Base-by-base conservation (phyloP, 805 yeast species). In the Torulaspora quercuum region DNA sequence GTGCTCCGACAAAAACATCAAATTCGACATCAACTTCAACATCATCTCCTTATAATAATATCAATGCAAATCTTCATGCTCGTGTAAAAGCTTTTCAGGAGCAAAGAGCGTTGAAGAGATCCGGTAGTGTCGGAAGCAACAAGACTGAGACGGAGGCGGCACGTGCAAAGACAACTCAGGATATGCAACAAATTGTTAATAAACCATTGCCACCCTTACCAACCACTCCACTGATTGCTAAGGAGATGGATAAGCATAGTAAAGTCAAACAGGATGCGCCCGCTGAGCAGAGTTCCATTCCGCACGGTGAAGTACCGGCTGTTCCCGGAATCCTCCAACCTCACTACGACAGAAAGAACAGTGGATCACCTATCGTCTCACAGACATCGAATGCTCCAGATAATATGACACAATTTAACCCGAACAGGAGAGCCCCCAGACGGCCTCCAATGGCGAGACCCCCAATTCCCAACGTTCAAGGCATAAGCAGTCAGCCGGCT, bases 71-170 rank as follows among this genome's bases (percentile, higher is more conserved):
- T 45, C 74, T 87, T 25, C 96, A 88, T 59, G 96, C 95, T 1
- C 70, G 92, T 45, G 72, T 89, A 23, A 65, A 83, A 58, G 95
- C 95, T 0, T 84, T 89, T 51, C 96, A 88, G 59, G 87, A 85
- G 46, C 78, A 82, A 53, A 73, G 96, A 48, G 79, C 77, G 41
- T 63, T 65, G 32, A 64, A 66, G 33, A 49, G 68, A 25, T 54
- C 66, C 5, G 53, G 63, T 25, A 55, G 64, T 50, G 53, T 55
- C 5, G 55, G 57, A 14, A 43, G 54, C 21, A 45, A 46, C 31
- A 43, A 42, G 26, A 40, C 48, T 11, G 44, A 45, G 8, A 27
- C 42, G 29, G 35, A 45, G 47, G 37, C 43, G 10, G 53, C 17
- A 9, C 34, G 32, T 24, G 39, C 25, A n/a, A 33, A 32, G 24